These are phyloP conservation scores for Pterocarpus santalinus DNA, from an alignment of 306 rosid genomes.

Conservation along the genomic window DNA sequence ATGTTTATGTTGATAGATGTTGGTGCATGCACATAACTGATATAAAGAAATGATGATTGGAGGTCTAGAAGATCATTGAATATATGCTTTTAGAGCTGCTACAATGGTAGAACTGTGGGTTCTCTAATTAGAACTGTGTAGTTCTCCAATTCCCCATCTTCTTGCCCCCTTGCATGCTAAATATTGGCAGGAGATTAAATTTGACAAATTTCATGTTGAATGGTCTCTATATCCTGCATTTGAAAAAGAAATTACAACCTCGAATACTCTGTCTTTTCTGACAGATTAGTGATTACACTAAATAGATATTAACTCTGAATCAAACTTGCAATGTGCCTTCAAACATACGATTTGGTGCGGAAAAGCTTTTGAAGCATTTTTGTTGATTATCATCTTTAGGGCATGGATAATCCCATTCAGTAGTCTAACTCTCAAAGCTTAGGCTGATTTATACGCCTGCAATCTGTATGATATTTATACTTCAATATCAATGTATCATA, in stretches of 20 bases:
- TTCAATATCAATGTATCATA: not conserved
- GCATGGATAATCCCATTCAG: not conserved
- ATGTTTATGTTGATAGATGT: conserved; percentile 11
- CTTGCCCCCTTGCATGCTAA: not conserved
- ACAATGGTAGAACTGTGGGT: not conserved
- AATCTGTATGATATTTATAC: conserved; percentile 22
- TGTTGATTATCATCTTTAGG: conserved; percentile 5
- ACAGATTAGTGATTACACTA: not conserved
- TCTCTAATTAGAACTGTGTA: not conserved
- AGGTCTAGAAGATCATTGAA: conserved; percentile 24
- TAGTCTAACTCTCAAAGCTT: conserved; percentile 5
- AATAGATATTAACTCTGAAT: conserved; percentile 1
- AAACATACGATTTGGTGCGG: not conserved
- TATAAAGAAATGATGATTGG: not conserved
- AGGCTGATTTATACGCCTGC: conserved; percentile 35
- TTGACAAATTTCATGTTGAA: conserved; percentile 8
- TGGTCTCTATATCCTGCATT: conserved; percentile 13
- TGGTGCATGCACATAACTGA: not conserved
- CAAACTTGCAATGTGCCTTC: conserved; percentile 21
- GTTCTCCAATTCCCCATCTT: not conserved
- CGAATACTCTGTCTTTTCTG: conserved; percentile 10
- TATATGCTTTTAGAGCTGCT: conserved; percentile 20
- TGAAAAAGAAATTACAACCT: not conserved
- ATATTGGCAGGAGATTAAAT: conserved; percentile 4
- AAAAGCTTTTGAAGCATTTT: conserved; percentile 20